Percentiles rank a stretch among this genome's conserved stretches.
These are phyloP conservation scores for Scenedesmus sp. DNA, from an alignment of 163 green algal species.

Conservation along the genomic window DNA sequence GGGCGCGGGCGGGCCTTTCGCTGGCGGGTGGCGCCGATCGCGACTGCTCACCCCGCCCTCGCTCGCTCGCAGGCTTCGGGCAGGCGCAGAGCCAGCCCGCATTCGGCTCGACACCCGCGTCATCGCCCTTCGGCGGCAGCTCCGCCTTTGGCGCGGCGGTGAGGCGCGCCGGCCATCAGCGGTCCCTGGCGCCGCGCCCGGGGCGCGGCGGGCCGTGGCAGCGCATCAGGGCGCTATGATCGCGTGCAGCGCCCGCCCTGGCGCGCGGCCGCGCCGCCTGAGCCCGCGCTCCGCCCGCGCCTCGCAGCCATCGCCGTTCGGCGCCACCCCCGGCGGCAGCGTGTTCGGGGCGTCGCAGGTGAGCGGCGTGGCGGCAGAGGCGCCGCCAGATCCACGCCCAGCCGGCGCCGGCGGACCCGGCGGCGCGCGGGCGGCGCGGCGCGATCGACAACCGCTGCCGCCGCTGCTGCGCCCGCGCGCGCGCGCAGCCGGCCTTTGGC, in stretches of 20 bases:
- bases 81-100: conserved; percentile 19
- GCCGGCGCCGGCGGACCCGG: not conserved
- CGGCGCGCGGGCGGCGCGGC: not conserved
- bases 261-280: too few relatives aligned
- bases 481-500: conserved; percentile 37
- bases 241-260: too few relatives aligned
- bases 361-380: not conserved
- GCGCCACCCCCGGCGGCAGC: conserved; percentile 6
- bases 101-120: conserved; percentile 21
- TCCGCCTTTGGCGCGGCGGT: conserved; percentile 16
- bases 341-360: conserved; percentile 38
- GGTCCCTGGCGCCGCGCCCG: too few relatives aligned
- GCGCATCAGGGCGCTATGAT: too few relatives aligned
- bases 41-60: not conserved
- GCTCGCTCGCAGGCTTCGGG: conserved; percentile 29
- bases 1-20: too few relatives aligned
- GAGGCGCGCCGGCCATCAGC: too few relatives aligned
- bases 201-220: too few relatives aligned
- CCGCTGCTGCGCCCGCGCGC: not conserved
- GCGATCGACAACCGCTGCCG: not conserved
- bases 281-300: not conserved
- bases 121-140: conserved; percentile 32
- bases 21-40: not conserved
- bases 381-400: not conserved
- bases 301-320: conserved; percentile 14